A percentile compares a stretch with the other conserved stretches of the same genome.
Conservation (phyloP, 352 stramenopile species). For the Aphanomyces stellatus region DNA sequence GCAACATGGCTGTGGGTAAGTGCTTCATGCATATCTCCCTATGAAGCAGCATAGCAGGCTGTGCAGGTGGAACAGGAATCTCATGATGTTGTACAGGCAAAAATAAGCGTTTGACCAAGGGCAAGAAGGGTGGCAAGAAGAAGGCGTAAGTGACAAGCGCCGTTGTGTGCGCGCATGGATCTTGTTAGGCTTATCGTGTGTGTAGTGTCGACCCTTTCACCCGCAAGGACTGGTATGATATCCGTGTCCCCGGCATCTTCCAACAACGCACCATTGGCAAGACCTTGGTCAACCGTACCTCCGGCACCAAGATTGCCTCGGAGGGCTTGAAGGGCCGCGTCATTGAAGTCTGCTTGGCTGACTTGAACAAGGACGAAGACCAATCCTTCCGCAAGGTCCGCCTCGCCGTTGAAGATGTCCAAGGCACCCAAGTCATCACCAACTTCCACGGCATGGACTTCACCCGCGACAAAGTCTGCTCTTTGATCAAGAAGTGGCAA, state of each 20-base stretch:
- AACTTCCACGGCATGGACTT: constrained; percentile 91
- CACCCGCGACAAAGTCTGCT: constrained; percentile 99
- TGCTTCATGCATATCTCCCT: background rate
- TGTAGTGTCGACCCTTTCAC: constrained; percentile 96
- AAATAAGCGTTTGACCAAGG: constrained; percentile 88
- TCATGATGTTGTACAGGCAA: constrained; percentile 44
- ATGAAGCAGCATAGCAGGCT: background rate
- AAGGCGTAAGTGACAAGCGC: constrained; percentile 71
- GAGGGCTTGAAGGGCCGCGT: constrained; percentile 98
- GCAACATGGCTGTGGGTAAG: constrained; percentile 27
- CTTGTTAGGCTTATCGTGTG: constrained; percentile 14
- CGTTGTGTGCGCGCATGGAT: background rate
- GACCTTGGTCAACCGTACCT: constrained; percentile 98
- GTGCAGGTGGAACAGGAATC: background rate
- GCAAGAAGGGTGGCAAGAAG: constrained; percentile 90
- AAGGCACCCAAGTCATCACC: constrained; percentile 79
- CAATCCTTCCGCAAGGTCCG: constrained; percentile 98
- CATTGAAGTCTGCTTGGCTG: constrained; percentile 97
- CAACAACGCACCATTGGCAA: constrained; percentile 95
- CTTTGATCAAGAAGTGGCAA: constrained; percentile 99
- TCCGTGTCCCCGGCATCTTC: constrained; percentile 99
- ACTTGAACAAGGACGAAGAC: constrained; percentile 99
- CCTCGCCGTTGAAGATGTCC: constrained; percentile 98
- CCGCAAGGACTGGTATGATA: constrained; percentile 97
- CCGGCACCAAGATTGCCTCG: constrained; percentile 95